These are phyloP conservation scores for Xerocomus spinulosus DNA, from an alignment of 768 basidiomycete genomes.

Conservation along the genomic window DNA sequence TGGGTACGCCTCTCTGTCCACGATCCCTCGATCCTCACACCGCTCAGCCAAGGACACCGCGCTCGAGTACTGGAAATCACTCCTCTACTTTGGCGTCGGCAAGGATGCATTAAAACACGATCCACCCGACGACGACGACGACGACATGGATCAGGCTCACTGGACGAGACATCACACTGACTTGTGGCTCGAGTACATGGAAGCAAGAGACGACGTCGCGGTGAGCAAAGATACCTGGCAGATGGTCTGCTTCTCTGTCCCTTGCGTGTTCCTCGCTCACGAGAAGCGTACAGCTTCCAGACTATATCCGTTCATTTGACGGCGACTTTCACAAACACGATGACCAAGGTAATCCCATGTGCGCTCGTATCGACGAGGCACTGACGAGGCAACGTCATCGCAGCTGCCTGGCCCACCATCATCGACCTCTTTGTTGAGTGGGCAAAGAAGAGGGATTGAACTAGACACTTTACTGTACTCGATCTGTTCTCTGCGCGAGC, in stretches of 20 bases:
- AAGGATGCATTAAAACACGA: slow-evolving; percentile 59
- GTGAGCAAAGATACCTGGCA: slow-evolving; percentile 87
- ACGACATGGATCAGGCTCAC: slow-evolving; percentile 37
- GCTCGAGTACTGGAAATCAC: slow-evolving; percentile 71
- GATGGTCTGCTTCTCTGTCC: slow-evolving; percentile 52
- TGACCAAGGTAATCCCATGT: slow-evolving; percentile 53
- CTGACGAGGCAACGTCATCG: slow-evolving; percentile 7
- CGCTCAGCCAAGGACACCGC: slow-evolving; percentile 62
- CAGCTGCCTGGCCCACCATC: slow-evolving; percentile 83
- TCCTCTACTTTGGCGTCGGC: slow-evolving; percentile 65
- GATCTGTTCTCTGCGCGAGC: slow-evolving; percentile 13
- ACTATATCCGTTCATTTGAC: slow-evolving; percentile 75
- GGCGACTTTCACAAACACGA: slow-evolving; percentile 69
- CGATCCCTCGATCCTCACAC: background rate
- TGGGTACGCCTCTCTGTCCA: slow-evolving; percentile 45
- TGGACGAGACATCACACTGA: slow-evolving; percentile 60
- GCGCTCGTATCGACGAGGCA: background rate
- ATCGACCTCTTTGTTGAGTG: slow-evolving; percentile 81
- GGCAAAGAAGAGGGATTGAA: slow-evolving; percentile 38
- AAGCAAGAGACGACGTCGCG: slow-evolving; percentile 60
- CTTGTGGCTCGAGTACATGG: slow-evolving; percentile 79
- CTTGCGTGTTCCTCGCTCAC: slow-evolving; percentile 5
- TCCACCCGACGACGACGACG: slow-evolving; percentile 38
- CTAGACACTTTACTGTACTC: slow-evolving; percentile 4
- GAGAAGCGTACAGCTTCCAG: slow-evolving; percentile 53